A percentile compares a stretch with the other conserved stretches of the same genome.
Evolutionary conservation across 129 eudicot genomes (phyloP).

Genomic region (Chrysanthemum seticuspe): DNA sequence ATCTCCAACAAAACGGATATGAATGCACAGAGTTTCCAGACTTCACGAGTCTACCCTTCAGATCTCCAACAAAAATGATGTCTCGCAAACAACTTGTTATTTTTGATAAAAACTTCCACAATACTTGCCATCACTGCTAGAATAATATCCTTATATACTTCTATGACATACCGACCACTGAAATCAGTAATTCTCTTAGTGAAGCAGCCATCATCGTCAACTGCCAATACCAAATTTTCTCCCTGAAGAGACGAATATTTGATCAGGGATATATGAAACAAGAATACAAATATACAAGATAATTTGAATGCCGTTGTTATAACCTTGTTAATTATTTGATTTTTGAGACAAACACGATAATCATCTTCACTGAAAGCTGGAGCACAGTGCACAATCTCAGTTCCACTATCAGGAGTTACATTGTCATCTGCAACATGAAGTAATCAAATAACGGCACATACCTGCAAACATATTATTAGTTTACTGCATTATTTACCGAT

Average conservation of each 20-base stretch:
- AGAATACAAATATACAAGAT: background rate
- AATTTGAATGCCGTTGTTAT: background rate
- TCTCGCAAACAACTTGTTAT: slow-evolving; percentile 4
- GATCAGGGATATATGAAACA: background rate
- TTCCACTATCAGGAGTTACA: slow-evolving; percentile 80
- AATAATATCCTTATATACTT: slow-evolving; percentile 72
- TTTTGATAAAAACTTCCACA: background rate
- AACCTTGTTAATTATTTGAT: slow-evolving; percentile 66
- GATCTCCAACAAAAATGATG: slow-evolving; percentile 32
- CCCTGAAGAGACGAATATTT: slow-evolving; percentile 40
- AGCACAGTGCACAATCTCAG: slow-evolving; percentile 84
- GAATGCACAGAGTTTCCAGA: slow-evolving; percentile 66
- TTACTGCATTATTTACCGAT: slow-evolving; percentile 35
- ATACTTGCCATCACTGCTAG: slow-evolving; percentile 59
- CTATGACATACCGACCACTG: slow-evolving; percentile 55
- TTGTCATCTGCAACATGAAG: slow-evolving; percentile 27
- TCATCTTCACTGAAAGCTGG: slow-evolving; percentile 94
- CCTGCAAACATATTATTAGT: slow-evolving; percentile 31
- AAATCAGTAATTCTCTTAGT: slow-evolving; percentile 64
- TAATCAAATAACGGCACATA: slow-evolving; percentile 28
- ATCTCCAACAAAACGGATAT: slow-evolving; percentile 28
- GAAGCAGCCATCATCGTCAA: slow-evolving; percentile 88
- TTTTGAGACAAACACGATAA: slow-evolving; percentile 73
- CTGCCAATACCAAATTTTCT: slow-evolving; percentile 65
- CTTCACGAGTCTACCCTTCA: slow-evolving; percentile 69